phyloP scores from a whole-genome alignment of 2,329 filamentous ascomycete genomes.

The Geosmithia putterillii region DNA sequence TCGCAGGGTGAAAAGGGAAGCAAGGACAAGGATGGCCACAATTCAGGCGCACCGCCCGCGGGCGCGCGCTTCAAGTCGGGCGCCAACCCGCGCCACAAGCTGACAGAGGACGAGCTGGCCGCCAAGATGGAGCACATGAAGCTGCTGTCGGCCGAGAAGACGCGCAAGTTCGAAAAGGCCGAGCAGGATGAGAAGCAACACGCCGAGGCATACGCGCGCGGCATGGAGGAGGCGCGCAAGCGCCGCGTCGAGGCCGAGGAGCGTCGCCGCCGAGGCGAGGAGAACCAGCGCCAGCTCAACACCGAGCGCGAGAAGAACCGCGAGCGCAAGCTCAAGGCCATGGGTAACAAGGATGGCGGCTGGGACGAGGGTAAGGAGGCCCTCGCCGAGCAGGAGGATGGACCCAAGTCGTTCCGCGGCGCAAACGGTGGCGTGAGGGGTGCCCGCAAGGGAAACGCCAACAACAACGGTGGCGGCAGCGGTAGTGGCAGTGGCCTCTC shows the following conservation, averaged over 20 bases:
- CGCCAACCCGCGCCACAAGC: conserved; percentile 46
- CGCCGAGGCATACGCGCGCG: conserved; percentile 38
- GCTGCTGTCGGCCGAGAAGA: conserved; percentile 43
- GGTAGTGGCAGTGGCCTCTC: conserved; percentile 5
- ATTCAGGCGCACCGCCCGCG: conserved; percentile 10
- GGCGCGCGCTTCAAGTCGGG: conserved; percentile 35
- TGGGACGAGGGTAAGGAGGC: conserved; percentile 49
- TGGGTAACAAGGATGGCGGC: conserved; percentile 37
- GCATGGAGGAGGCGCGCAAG: conserved; percentile 41
- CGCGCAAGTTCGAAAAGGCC: conserved; percentile 45
- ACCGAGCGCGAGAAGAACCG: conserved; percentile 49
- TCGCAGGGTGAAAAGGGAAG: too few species aligned
- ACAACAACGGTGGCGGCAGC: too few species aligned
- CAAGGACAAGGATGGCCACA: conserved; percentile 2
- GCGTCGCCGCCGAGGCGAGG: conserved; percentile 36
- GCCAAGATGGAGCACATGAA: conserved; percentile 51
- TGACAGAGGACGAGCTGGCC: conserved; percentile 45
- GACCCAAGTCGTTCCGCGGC: conserved; percentile 26
- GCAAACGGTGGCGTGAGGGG: conserved; percentile 28
- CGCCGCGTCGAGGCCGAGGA: conserved; percentile 40
- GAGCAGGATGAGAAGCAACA: conserved; percentile 45
- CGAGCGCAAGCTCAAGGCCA: conserved; percentile 47
- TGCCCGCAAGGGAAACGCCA: conserved; percentile 15
- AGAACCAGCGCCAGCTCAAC: conserved; percentile 37
- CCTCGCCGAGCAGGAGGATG: conserved; percentile 27